phyloP scores from a whole-genome alignment of 345 rosid species.

The Iberis pinnata region DNA sequence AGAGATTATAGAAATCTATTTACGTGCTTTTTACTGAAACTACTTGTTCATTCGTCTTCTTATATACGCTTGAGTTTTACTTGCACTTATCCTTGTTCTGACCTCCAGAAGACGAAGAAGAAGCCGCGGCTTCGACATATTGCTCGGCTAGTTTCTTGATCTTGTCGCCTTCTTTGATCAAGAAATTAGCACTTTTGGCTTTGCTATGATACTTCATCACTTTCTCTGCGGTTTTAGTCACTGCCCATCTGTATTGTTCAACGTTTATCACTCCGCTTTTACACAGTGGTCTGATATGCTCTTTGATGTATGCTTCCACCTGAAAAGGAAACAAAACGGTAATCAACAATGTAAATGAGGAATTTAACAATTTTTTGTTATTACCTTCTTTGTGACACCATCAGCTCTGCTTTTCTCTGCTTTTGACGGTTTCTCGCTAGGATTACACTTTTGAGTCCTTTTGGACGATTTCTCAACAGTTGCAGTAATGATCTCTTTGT shows the following conservation, averaged over 20 bases:
- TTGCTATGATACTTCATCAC: slow-evolving; percentile 86
- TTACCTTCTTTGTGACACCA: slow-evolving; percentile 61
- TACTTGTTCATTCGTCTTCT: slow-evolving; percentile 12
- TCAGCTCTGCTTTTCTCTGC: slow-evolving; percentile 35
- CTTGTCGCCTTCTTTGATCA: slow-evolving; percentile 94
- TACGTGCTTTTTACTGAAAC: slow-evolving; percentile 19
- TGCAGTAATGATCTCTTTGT: slow-evolving; percentile 17
- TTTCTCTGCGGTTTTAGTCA: slow-evolving; percentile 72
- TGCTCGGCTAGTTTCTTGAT: slow-evolving; percentile 96
- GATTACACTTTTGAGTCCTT: slow-evolving; percentile 31
- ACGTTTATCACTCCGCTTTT: slow-evolving; percentile 75
- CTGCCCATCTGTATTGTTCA: slow-evolving; percentile 90
- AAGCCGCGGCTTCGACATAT: slow-evolving; percentile 62
- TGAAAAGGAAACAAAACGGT: slow-evolving; percentile 13
- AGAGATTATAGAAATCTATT: slow-evolving; percentile 1
- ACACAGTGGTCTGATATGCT: slow-evolving; percentile 90
- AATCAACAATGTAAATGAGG: background rate
- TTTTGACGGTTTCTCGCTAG: slow-evolving; percentile 32
- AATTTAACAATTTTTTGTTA: background rate
- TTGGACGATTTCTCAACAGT: slow-evolving; percentile 27
- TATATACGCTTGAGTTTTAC: slow-evolving; percentile 13
- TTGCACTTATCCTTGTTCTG: slow-evolving; percentile 47
- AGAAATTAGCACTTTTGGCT: slow-evolving; percentile 78
- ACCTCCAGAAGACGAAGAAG: slow-evolving; percentile 20
- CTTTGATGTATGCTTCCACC: slow-evolving; percentile 96